Evolutionary conservation across 1,284 basidiomycete species (phyloP), one percentile per base, ranked within the genome.

Genomic region (Phlebopus sp.): DNA sequence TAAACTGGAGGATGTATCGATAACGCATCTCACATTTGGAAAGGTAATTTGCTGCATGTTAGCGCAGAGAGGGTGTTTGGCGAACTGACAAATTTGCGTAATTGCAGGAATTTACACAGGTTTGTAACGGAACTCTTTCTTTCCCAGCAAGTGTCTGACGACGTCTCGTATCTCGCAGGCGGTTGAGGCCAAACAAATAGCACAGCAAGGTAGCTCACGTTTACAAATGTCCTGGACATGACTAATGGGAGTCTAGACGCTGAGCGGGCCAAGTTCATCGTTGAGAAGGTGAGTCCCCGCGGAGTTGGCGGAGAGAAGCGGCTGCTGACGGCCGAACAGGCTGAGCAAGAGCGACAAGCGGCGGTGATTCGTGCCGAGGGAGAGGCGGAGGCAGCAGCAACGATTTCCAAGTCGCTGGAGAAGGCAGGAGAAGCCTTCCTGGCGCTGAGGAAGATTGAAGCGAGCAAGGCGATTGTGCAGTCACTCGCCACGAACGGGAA

Each of bases 311-410:
- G 17, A 37, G 47, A 23, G 39, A 47, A 48, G 46, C 17, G 10
- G 36, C 41, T 42, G 34, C 58, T 64, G 43, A 69, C 18, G 8
- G 19, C 45, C 39, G 44, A 25, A 35, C 53, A 92, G 90, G 93
- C 97, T 30, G 96, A 99, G 69, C 97, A 99, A 87, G 97, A 99
- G 70, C 86, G 95, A 50, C 96, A 99, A 75, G 97, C 96, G 1
- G 87, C 92, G 5, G 95, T 99, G 55, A 97, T 99, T 55, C 85
- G 97, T 48, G 95, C 97, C 2, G 96, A 99, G 70, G 97, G 97
- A 52, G 96, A 99, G 74, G 96, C 96, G 4, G 95, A 99, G 73
- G 97, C 96, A 8, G 94, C 94, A 5, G 74, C 83, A 49, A 95
- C 93, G 49, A 97, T 99, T 63, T 96, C 92, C 13, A 80, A 77